Base-by-base conservation (phyloP, 2,329 filamentous ascomycete species). In the Fusarium euwallaceae region DNA sequence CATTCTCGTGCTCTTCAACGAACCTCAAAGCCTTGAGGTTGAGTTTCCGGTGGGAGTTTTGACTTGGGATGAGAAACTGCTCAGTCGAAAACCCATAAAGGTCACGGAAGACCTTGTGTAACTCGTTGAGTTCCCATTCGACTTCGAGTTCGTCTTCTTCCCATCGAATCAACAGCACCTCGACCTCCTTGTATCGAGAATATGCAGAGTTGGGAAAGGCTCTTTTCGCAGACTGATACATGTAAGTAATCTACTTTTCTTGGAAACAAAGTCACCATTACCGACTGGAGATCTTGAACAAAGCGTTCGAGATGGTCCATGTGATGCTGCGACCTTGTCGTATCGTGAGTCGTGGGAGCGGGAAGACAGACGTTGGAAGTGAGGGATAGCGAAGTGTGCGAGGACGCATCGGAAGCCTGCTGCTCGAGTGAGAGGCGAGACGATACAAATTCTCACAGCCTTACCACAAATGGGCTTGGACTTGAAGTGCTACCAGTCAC, bases 141-240 rank as follows among this genome's bases (percentile, higher is more conserved):
- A 79, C 77, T 7, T 78, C 74, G 14, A 78, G 77, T 27, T 78
- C 77, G 14, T 78, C 77, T 53, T 78, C 77, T 45, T 78, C 77
- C 77, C 77, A 78, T 53, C 71, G 73, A 61, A 78, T 77, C n/a
- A 78, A 63, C 32, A 78, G 51, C 24, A 77, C 77, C 22, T 78
- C 69, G 24, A 79, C 76, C n/a, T 79, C 72, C 43, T 51, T 77
- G 11, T 78, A 78, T 27, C 77, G 70, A 58, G 77, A 79, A 62
- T 78, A 78, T 7, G 70, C 69, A 22, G 77, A 78, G 43, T 78
- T 78, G 16, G 77, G 77, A 17, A 79, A 78, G 12, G 77, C 77
- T 24, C 76, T 68, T 32, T 75, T 76, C 17, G 77, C 77, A 11
- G 77, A 71, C 77, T 78, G 10, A 4, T 12, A 39, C 8, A 7